phyloP scores from a whole-genome alignment of 257 asterid genomes.

The Lycium ferocissimum region DNA sequence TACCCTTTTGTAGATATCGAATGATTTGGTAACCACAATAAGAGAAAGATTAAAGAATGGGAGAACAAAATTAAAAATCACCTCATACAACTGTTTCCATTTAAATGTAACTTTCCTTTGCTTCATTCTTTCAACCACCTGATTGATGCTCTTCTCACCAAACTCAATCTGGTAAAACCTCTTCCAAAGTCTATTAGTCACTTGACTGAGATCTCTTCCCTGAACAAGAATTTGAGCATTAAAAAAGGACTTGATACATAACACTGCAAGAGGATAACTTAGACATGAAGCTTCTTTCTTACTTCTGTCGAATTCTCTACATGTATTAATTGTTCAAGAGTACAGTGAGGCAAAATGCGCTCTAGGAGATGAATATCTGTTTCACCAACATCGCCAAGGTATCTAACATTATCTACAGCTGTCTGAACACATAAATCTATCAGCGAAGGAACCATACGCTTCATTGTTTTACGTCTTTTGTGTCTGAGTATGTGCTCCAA shows the following conservation, averaged over 20 bases:
- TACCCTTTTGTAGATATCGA: slow-evolving; percentile 10
- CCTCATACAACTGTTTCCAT: slow-evolving; percentile 82
- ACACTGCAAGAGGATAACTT: slow-evolving; percentile 10
- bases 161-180: slow-evolving; percentile 62
- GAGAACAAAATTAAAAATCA: slow-evolving; percentile 34
- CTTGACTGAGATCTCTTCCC: slow-evolving; percentile 89
- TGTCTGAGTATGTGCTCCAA: slow-evolving; percentile 17
- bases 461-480: slow-evolving; percentile 31
- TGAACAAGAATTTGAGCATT: slow-evolving; percentile 34
- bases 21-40: slow-evolving; percentile 29
- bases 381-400: slow-evolving; percentile 91
- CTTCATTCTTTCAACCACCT: slow-evolving; percentile 59
- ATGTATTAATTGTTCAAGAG: slow-evolving; percentile 71
- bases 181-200: slow-evolving; percentile 76
- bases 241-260: neutral
- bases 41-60: neutral
- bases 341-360: slow-evolving; percentile 80
- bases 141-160: slow-evolving; percentile 56
- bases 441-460: slow-evolving; percentile 61
- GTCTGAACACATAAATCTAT: slow-evolving; percentile 77
- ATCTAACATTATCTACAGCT: slow-evolving; percentile 74
- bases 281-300: slow-evolving; percentile 39
- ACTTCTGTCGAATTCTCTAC: slow-evolving; percentile 78
- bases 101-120: slow-evolving; percentile 48
- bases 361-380: slow-evolving; percentile 74